Evolutionary conservation across 306 rosid genomes (phyloP).

Genomic region (Pyrus bretschneideri): DNA sequence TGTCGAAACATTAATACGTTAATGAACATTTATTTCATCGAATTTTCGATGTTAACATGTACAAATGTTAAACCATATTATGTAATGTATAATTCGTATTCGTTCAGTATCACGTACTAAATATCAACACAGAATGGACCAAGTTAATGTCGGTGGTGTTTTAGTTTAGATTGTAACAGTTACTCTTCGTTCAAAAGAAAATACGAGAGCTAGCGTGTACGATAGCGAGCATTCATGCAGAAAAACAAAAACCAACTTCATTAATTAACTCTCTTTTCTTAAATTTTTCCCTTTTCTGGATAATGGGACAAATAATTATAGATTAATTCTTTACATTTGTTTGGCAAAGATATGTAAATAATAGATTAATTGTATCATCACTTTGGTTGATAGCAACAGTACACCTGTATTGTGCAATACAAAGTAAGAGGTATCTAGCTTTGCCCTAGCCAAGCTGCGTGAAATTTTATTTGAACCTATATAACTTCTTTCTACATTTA

Average conservation of each 20-base stretch:
- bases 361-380: background rate
- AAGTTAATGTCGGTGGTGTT: background rate
- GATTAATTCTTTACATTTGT: background rate
- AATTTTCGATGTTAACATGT: too few species aligned
- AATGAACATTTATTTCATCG: too few species aligned
- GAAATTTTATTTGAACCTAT: too few species aligned
- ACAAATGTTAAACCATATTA: too few species aligned
- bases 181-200: background rate
- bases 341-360: background rate
- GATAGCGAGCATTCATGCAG: background rate
- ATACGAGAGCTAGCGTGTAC: background rate
- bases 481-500: too few species aligned
- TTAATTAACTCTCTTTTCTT: background rate
- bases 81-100: too few species aligned
- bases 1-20: too few species aligned
- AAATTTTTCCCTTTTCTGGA: background rate
- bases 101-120: too few species aligned
- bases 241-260: background rate
- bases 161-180: background rate
- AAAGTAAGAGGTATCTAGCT: slow-evolving; percentile 8
- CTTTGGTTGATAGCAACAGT: slow-evolving; percentile 41
- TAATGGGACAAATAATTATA: too few species aligned
- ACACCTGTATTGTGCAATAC: slow-evolving; percentile 46
- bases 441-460: background rate
- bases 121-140: background rate